These are phyloP conservation scores for cucumber (Cucumis sativus) DNA, from an alignment of 306 rosid species.

Conservation along the genomic window DNA sequence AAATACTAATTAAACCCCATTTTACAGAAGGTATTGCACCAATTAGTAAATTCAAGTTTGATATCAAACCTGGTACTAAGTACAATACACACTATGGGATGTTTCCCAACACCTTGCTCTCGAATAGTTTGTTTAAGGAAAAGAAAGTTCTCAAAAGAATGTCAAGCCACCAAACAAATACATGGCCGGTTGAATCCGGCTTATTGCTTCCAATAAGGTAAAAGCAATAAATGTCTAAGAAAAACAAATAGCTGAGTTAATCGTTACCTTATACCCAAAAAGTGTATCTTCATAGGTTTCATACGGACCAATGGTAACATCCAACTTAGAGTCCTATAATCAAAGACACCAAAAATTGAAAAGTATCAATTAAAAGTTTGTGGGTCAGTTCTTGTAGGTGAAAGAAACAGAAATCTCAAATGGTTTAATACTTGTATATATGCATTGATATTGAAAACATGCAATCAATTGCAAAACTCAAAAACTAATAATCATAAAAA, in stretches of 20 bases:
- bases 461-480: neutral
- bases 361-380: neutral
- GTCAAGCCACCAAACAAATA: neutral
- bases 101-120: neutral
- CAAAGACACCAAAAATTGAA: neutral
- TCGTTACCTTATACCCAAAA: slow-evolving; percentile 81
- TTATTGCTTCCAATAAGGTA: neutral
- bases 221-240: neutral
- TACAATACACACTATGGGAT: neutral
- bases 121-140: neutral
- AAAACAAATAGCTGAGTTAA: neutral
- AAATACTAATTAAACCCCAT: neutral
- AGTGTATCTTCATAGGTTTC: slow-evolving; percentile 86
- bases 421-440: neutral
- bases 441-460: neutral
- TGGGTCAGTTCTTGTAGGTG: neutral
- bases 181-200: neutral
- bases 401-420: neutral
- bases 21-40: neutral
- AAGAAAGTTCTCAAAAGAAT: neutral
- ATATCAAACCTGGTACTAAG: neutral
- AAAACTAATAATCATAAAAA: neutral
- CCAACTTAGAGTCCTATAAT: slow-evolving; percentile 74
- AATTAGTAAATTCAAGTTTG: slow-evolving; percentile 2
- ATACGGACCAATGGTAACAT: slow-evolving; percentile 89